Evolutionary conservation across 2,329 filamentous ascomycete genomes (phyloP).

Genomic region (Diplodia seriata): DNA sequence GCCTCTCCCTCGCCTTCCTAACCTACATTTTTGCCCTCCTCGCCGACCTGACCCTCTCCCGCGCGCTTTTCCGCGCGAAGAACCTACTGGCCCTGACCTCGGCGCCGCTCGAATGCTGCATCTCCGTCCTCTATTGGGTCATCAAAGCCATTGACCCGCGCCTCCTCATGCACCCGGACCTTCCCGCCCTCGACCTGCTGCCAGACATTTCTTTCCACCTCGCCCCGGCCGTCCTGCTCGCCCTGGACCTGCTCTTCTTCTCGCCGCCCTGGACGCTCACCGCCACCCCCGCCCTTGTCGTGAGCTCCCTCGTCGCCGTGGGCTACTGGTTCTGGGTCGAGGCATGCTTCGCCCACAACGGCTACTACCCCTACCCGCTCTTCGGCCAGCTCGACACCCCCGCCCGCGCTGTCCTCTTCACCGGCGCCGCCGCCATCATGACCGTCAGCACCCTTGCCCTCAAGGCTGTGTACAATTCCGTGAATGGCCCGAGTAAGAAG

Average conservation of each 20-base stretch:
- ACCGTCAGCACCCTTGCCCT: slow-evolving; percentile 17
- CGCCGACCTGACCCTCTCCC: slow-evolving; percentile 68
- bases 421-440: slow-evolving; percentile 38
- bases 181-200: slow-evolving; percentile 36
- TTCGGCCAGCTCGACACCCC: slow-evolving; percentile 71
- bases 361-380: slow-evolving; percentile 84
- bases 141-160: slow-evolving; percentile 54
- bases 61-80: slow-evolving; percentile 68
- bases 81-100: slow-evolving; percentile 71
- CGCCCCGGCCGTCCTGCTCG: slow-evolving; percentile 69
- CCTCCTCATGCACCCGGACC: slow-evolving; percentile 29
- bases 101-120: slow-evolving; percentile 73
- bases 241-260: slow-evolving; percentile 70
- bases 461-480: slow-evolving; percentile 66
- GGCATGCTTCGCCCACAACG: slow-evolving; percentile 71
- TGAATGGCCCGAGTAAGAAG: slow-evolving; percentile 61
- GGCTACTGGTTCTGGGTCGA: slow-evolving; percentile 81
- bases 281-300: slow-evolving; percentile 63
- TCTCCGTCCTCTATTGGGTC: slow-evolving; percentile 76
- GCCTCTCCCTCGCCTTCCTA: slow-evolving; percentile 64
- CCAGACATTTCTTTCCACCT: slow-evolving; percentile 60
- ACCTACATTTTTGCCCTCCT: slow-evolving; percentile 68
- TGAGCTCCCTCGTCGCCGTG: slow-evolving; percentile 67
- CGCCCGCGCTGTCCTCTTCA: slow-evolving; percentile 74
- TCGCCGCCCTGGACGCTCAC: slow-evolving; percentile 76